phyloP scores from a whole-genome alignment of 148 eudicot species.

The Hydrangea macrophylla region DNA sequence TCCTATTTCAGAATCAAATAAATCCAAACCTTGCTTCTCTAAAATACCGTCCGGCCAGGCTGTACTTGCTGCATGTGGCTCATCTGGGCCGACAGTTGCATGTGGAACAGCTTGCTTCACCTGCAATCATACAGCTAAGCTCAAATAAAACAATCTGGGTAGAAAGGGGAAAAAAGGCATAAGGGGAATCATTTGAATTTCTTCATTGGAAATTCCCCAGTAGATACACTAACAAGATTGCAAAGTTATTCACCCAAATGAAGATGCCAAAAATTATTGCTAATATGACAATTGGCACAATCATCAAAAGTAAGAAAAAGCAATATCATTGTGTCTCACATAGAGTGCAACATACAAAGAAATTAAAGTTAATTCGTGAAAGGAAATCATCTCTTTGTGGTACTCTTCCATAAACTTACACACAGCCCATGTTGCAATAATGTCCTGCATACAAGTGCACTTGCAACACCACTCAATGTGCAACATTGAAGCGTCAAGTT shows the following conservation, averaged over 20 bases:
- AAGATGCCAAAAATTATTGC: background rate
- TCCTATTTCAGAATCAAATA: conserved; percentile 48
- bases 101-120: conserved; percentile 47
- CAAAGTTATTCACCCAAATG: too few species aligned
- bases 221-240: background rate
- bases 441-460: background rate
- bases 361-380: background rate
- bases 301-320: background rate
- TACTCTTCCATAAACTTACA: background rate
- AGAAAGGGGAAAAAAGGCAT: background rate
- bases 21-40: conserved; percentile 61
- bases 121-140: conserved; percentile 27
- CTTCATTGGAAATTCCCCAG: background rate
- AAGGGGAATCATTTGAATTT: background rate
- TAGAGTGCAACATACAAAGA: background rate
- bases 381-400: background rate
- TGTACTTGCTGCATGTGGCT: conserved; percentile 93
- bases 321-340: background rate
- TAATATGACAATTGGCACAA: background rate
- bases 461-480: background rate
- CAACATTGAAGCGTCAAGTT: background rate
- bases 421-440: background rate
- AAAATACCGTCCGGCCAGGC: conserved; percentile 67
- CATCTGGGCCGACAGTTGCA: conserved; percentile 93
- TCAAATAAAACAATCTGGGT: conserved; percentile 8